phyloP scores from a whole-genome alignment of 257 asterid genomes.

The Solanum chmielewskii region DNA sequence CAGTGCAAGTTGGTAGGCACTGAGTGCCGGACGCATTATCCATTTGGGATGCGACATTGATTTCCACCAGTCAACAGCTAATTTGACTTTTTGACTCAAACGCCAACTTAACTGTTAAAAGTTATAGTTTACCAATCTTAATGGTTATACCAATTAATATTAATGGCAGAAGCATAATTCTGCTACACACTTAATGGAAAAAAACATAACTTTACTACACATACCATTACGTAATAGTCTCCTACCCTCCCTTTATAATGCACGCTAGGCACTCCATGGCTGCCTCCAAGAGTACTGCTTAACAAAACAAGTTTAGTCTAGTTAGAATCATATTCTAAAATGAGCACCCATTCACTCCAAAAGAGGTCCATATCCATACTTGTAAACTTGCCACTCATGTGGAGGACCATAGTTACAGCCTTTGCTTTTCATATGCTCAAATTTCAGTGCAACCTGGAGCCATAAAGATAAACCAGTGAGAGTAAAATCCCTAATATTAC shows the following conservation, averaged over 20 bases:
- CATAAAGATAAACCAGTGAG: background rate
- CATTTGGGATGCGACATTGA: background rate
- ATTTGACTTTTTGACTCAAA: background rate
- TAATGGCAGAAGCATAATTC: background rate
- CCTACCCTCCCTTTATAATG: conserved; percentile 37
- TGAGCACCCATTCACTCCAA: background rate
- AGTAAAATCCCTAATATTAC: background rate
- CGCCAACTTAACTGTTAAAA: background rate
- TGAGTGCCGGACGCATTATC: background rate
- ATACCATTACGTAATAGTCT: conserved; percentile 35
- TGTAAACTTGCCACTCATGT: conserved; percentile 38
- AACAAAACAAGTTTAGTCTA: background rate
- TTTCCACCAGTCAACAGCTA: background rate
- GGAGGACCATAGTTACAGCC: conserved; percentile 44
- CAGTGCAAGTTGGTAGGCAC: background rate
- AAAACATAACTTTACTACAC: background rate
- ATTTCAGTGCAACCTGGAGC: conserved; percentile 33
- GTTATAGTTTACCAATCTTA: background rate
- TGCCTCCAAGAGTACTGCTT: conserved; percentile 34
- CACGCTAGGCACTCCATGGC: conserved; percentile 31
- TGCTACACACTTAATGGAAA: background rate
- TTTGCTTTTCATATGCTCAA: conserved; percentile 38
- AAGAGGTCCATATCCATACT: conserved; percentile 9
- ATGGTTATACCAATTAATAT: background rate
- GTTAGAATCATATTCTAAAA: background rate